Evolutionary conservation across 352 stramenopile species (phyloP), one percentile per base, ranked within the genome.

Genomic region (Globisporangium paddicum): DNA sequence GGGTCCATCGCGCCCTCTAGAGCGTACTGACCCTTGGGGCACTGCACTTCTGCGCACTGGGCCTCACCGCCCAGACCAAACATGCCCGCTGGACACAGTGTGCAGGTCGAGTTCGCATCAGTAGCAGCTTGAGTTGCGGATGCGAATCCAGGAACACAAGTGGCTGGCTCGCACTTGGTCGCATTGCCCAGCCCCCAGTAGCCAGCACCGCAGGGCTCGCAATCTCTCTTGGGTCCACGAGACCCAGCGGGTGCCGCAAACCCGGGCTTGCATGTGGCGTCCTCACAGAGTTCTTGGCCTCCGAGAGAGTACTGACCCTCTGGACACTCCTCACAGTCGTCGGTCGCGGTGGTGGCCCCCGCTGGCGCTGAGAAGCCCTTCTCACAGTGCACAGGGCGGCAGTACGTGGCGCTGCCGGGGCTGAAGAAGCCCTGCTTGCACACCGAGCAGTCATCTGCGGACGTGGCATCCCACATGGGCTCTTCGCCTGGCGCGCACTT

Each of bases 401-500:
- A 83, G 41, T 64, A 56, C 21, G 47, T 26, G 30, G 48, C 53
- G 2, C 62, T 65, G 18, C 68, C 73, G 4, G 68, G 52, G 34
- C 63, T 75, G 60, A 69, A 83, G 40, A 63, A 69, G 16, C 73
- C 73, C 35, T 78, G 68, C 13, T 60, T 53, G 40, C 73, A 83
- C 19, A 66, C 16, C 2, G 53, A 35, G 46, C 73, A 83, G 42
- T 79, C 71, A 4, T 64, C 48, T 6, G 47, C 62, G 9, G 49
- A 23, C 14, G 63, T 37, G 9, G 71, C 56, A 5, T 56, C 55
- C 54, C 46, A 60, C 28, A 58, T 38, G 2, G 71, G 60, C 56
- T 79, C 71, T 7, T 54, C 66, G 2, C 71, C 71, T 7, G 68
- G 44, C 6, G 51, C 52, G 28, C 71, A 79, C n/a, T 45, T 47